Percentiles rank a stretch among this genome's conserved stretches.
Conservation (phyloP, 805 yeast genomes). For the Lachancea dasiensis region DNA sequence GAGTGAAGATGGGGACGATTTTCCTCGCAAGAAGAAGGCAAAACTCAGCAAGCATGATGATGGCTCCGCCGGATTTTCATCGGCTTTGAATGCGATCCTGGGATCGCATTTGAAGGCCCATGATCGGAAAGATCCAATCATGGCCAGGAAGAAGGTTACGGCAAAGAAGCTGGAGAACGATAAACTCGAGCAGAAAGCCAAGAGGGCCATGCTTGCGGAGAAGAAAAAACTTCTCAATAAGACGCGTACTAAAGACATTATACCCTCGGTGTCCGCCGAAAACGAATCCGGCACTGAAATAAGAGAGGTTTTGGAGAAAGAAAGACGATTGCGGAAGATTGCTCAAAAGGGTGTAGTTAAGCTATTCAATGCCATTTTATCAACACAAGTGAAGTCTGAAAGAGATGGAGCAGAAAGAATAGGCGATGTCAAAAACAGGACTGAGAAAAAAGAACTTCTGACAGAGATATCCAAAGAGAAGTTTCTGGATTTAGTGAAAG, state of each 20-base stretch:
- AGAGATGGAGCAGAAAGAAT: slow-evolving; percentile 45
- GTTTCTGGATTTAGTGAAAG: slow-evolving; percentile 80
- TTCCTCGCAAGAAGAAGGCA: slow-evolving; percentile 47
- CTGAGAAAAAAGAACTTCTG: slow-evolving; percentile 48
- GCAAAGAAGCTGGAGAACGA: slow-evolving; percentile 70
- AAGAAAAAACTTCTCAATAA: slow-evolving; percentile 61
- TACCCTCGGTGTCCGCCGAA: slow-evolving; percentile 56
- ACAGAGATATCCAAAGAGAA: slow-evolving; percentile 84
- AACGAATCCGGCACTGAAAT: slow-evolving; percentile 37
- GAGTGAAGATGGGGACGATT: slow-evolving; percentile 32
- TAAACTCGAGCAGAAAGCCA: slow-evolving; percentile 79
- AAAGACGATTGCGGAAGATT: slow-evolving; percentile 61
- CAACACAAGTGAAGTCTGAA: slow-evolving; percentile 62
- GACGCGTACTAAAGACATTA: slow-evolving; percentile 58
- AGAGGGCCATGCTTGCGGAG: slow-evolving; percentile 60
- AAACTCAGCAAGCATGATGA: slow-evolving; percentile 54
- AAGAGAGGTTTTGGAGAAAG: slow-evolving; percentile 57
- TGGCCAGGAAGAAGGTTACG: slow-evolving; percentile 73
- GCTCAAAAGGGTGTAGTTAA: slow-evolving; percentile 88
- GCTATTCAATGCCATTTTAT: slow-evolving; percentile 74
- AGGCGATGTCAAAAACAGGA: slow-evolving; percentile 37
- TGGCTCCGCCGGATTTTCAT: slow-evolving; percentile 73
- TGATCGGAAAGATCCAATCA: slow-evolving; percentile 81
- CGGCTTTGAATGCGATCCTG: slow-evolving; percentile 76
- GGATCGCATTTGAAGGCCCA: slow-evolving; percentile 85